Base-by-base conservation (phyloP, 495 filamentous ascomycete species). In the Mycothermus thermophilus region DNA sequence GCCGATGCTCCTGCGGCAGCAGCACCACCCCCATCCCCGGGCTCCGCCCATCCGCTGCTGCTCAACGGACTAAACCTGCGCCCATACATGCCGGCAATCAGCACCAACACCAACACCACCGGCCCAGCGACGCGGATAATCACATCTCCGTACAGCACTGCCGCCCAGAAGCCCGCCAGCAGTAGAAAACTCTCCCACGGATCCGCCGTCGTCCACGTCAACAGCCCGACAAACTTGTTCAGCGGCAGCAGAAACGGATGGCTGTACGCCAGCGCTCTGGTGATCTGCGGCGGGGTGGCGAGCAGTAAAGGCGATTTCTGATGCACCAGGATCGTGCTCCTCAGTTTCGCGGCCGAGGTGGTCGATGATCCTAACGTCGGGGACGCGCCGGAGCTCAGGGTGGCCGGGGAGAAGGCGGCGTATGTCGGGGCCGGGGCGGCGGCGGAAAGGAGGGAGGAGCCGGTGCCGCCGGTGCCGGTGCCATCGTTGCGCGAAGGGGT, bases 181-280 rank as follows among this genome's bases (percentile, higher is more conserved):
- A 96, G 52, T 30, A 99, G 63, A 57, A 99, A 99, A 64, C 84
- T 92, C 61, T 95, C 84, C 87, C 87, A 96, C 2, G 86, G 77
- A 46, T 99, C 90, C 19, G 71, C 79, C 8, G 78, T 86, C 12
- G 83, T 90, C 90, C 90, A 99, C 59, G 81, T 92, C 26, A 96
- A 44, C 32, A 99, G 63, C 0, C 87, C 88, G 11, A 72, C 75
- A 8, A 90, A 44, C 43, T 76, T 80, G 47, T 94, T 95, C 26
- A 93, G 63, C 13, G 84, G 83, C 19, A 88, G 60, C 11, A 99
- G 62, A 51, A 94, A 96, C 1, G 88, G 85, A 56, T 95, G 85
- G 15, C 84, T 92, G 51, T 95, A 93, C 38, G 85, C 86, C 33
- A 99, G 68, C 0, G 86, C 84, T 30, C 87, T 72, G 5, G 90